Evolutionary conservation across 2,329 filamentous ascomycete species (phyloP).

Genomic region (Calycina herbarum): DNA sequence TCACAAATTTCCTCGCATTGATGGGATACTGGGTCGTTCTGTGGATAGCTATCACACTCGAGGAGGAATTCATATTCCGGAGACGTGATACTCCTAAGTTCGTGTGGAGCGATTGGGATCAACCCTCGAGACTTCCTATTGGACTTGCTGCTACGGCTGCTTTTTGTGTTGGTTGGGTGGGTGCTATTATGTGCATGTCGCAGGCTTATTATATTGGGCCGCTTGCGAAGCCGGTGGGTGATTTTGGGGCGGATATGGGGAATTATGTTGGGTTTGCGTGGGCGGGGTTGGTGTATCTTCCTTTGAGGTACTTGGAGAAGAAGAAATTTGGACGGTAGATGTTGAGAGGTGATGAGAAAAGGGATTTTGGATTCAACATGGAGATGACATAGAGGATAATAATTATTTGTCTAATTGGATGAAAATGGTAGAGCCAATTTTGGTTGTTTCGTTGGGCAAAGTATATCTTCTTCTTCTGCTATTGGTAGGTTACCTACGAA

Average conservation of each 20-base stretch:
- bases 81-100: conserved; percentile 44
- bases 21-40: conserved; percentile 71
- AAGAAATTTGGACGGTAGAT: conserved; percentile 36
- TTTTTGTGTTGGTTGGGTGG: conserved; percentile 65
- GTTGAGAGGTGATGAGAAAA: background rate
- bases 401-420: background rate
- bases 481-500: background rate
- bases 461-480: background rate
- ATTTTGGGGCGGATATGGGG: conserved; percentile 36
- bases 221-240: conserved; percentile 56
- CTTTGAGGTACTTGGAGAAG: conserved; percentile 37
- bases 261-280: conserved; percentile 55
- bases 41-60: conserved; percentile 61
- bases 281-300: conserved; percentile 56
- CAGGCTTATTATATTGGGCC: conserved; percentile 68
- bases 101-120: conserved; percentile 63
- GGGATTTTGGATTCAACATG: background rate
- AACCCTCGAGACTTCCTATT: conserved; percentile 57
- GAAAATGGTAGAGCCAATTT: background rate
- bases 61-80: conserved; percentile 64
- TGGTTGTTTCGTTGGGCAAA: too few species aligned
- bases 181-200: conserved; percentile 66
- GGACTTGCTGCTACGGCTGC: conserved; percentile 61
- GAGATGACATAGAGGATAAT: background rate
- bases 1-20: conserved; percentile 67